Evolutionary conservation across 352 stramenopile genomes (phyloP).

Genomic region (Hyaloperonospora arabidopsidis): DNA sequence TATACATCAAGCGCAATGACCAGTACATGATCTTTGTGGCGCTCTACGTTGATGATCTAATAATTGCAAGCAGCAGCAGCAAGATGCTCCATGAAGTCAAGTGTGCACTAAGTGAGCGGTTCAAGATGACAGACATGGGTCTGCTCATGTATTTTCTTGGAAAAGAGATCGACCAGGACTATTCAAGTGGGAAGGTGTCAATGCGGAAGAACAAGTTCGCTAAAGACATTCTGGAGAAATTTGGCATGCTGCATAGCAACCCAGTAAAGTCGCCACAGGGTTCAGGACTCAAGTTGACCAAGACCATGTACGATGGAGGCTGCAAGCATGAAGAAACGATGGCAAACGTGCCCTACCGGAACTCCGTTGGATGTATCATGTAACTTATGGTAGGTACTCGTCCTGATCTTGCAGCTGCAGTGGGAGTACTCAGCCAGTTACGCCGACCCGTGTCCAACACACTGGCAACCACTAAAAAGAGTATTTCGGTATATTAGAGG

Average conservation of each 20-base stretch:
- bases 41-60: neutral
- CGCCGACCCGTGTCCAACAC: neutral
- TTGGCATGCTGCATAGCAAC: neutral
- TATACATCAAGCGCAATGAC: neutral
- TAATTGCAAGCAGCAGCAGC: neutral
- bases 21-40: neutral
- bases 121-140: neutral
- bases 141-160: neutral
- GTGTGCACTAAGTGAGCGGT: no score
- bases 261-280: neutral
- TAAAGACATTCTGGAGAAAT: neutral
- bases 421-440: conserved; percentile 6
- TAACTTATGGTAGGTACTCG: conserved; percentile 4
- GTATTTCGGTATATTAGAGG: neutral
- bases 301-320: neutral
- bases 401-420: neutral
- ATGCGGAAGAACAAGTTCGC: neutral
- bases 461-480: neutral
- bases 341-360: neutral
- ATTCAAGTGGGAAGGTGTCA: neutral
- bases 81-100: no score
- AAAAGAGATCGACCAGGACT: neutral
- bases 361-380: neutral
- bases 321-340: conserved; percentile 3
- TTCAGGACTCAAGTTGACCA: neutral